A percentile compares a stretch with the other conserved stretches of the same genome.
These are phyloP conservation scores for Allium fistulosum DNA, from an alignment of 106 monocot genomes.

Conservation along the genomic window DNA sequence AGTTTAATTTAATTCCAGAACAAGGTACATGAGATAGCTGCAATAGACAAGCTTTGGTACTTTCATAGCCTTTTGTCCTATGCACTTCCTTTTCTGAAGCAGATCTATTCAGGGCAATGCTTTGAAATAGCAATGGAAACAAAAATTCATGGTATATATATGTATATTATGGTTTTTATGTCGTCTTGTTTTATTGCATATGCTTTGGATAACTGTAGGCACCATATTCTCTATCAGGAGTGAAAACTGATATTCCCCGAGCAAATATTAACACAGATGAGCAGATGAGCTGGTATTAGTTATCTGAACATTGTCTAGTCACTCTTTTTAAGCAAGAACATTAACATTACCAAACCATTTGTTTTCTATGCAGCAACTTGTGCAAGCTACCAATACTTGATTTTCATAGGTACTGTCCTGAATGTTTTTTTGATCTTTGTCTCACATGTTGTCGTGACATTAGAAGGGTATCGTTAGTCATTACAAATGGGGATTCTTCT, in stretches of 20 bases:
- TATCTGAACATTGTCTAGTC: background rate
- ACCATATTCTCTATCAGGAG: constrained; percentile 34
- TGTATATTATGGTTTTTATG: constrained; percentile 7
- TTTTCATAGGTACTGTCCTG: constrained; percentile 88
- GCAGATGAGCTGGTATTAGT: constrained; percentile 91
- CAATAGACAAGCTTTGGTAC: constrained; percentile 62
- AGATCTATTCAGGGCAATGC: constrained; percentile 73
- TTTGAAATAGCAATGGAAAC: constrained; percentile 75
- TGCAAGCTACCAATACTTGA: constrained; percentile 87
- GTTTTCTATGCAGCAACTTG: constrained; percentile 57
- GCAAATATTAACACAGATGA: constrained; percentile 79
- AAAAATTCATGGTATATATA: constrained; percentile 48
- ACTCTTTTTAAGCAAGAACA: background rate
- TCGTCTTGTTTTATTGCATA: background rate
- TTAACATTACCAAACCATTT: background rate
- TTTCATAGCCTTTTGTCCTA: constrained; percentile 72
- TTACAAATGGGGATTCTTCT: constrained; percentile 18
- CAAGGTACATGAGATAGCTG: constrained; percentile 58
- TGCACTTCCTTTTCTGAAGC: constrained; percentile 70
- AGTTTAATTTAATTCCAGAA: constrained; percentile 26
- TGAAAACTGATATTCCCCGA: constrained; percentile 66
- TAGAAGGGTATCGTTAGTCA: constrained; percentile 23
- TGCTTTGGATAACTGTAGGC: background rate
- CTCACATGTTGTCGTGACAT: constrained; percentile 79
- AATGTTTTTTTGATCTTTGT: constrained; percentile 78